phyloP scores from a whole-genome alignment of 257 asterid genomes.

The Leptodermis oblonga region DNA sequence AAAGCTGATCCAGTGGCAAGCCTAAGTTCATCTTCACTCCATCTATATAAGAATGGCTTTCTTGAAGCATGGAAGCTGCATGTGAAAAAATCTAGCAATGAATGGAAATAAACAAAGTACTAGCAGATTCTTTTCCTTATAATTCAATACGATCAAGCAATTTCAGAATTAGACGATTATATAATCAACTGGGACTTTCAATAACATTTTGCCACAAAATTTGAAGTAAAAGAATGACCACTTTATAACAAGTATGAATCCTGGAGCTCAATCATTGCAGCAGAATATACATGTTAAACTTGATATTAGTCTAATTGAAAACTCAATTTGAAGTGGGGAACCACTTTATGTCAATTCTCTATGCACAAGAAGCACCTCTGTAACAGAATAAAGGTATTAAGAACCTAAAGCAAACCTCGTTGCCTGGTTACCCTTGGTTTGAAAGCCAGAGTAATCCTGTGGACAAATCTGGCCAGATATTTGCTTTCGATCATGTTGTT shows the following conservation, averaged over 20 bases:
- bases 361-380: neutral
- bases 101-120: neutral
- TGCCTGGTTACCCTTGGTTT: conserved; percentile 18
- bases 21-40: conserved; percentile 69
- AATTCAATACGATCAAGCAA: neutral
- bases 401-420: conserved; percentile 31
- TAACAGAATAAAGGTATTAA: neutral
- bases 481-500: conserved; percentile 55
- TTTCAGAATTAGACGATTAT: neutral
- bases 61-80: conserved; percentile 23
- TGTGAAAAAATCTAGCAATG: neutral
- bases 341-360: neutral
- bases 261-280: conserved; percentile 2
- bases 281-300: neutral
- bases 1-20: conserved; percentile 75
- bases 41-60: conserved; percentile 34
- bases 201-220: neutral
- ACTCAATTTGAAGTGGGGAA: neutral
- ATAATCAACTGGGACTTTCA: neutral
- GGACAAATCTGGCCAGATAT: conserved; percentile 66
- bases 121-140: neutral
- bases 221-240: neutral
- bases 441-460: conserved; percentile 20
- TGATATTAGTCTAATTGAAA: neutral
- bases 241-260: neutral